Base-by-base conservation (phyloP, 768 basidiomycete genomes). In the Tubosaeta sp. region DNA sequence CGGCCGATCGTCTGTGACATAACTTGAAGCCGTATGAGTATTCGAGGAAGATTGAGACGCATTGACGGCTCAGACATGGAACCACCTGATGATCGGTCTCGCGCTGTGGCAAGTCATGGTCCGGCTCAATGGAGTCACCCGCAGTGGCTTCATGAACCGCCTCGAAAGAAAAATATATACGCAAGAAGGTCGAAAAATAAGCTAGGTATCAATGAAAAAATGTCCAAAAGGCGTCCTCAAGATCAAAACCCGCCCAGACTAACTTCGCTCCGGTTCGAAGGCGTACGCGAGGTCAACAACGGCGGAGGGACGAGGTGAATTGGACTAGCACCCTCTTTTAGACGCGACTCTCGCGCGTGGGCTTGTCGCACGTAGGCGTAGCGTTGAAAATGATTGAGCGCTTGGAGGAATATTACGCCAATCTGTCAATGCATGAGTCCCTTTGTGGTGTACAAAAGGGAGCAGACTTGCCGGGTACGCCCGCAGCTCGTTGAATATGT, bases 361-460 rank as follows among this genome's bases (percentile, higher is more conserved):
- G 89, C 90, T 65, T 90, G 86, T 39, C 92, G 80, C 22, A 90
- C 82, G 61, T 91, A 94, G 0, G 93, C 88, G 52, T 90, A 87
- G 3, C 89, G 82, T 62, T 93, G 90, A 66, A 94, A 95, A 59
- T 90, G 86, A 64, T 94, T 95, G 22, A 95, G 76, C 10, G 80
- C 73, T 62, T 87, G 83, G 31, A 94, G 69, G 63, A 85, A 90
- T 47, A 87, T 73, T 18, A 84, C 78, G 0, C 93, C 92, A 49
- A 92, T 80, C 92, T 94, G 60, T 53, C 45, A 12, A 52, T 45
- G 30, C 5, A 30, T 52, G 39, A 59, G 43, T 45, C 2, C 19
- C 16, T 22, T 32, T 34, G 32, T 30, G 9, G 25, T 16, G 22
- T 3, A 10, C 1, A n/a, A 45, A 3, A 41, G 4, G 36, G 35